phyloP scores from a whole-genome alignment of 768 basidiomycete genomes.

The Boletus patriciae region DNA sequence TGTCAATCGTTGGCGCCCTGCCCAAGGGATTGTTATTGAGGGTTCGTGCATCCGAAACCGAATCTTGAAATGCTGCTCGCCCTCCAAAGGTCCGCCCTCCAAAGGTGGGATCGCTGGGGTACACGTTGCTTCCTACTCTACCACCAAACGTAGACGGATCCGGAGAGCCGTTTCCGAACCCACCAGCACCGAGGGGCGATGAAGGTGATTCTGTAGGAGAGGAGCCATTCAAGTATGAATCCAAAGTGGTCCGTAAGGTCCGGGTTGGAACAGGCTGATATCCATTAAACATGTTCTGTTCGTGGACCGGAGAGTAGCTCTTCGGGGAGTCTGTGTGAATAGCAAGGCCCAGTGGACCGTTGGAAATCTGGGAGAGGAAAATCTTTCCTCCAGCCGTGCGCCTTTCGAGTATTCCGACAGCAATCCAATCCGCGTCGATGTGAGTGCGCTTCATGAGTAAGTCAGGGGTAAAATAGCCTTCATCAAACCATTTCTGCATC shows the following conservation, averaged over 20 bases:
- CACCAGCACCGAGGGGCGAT: slow-evolving; percentile 64
- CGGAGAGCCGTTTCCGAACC: slow-evolving; percentile 67
- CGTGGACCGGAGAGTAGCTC: slow-evolving; percentile 41
- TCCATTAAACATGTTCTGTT: slow-evolving; percentile 42
- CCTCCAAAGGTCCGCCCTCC: slow-evolving; percentile 37
- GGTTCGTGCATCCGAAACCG: slow-evolving; percentile 40
- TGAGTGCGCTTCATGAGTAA: slow-evolving; percentile 83
- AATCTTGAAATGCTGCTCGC: slow-evolving; percentile 42
- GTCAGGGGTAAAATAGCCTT: slow-evolving; percentile 82
- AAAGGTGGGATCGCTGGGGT: slow-evolving; percentile 38
- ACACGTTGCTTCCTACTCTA: slow-evolving; percentile 39
- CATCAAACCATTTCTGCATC: slow-evolving; percentile 95
- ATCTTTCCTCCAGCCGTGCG: slow-evolving; percentile 55
- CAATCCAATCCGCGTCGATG: slow-evolving; percentile 64
- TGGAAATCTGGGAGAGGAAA: slow-evolving; percentile 55
- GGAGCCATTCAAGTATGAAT: slow-evolving; percentile 53
- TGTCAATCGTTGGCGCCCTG: slow-evolving; percentile 39
- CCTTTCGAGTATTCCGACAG: slow-evolving; percentile 58
- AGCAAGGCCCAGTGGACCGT: slow-evolving; percentile 54
- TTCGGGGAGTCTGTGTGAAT: slow-evolving; percentile 52
- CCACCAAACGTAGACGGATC: slow-evolving; percentile 61
- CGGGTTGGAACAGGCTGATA: slow-evolving; percentile 69
- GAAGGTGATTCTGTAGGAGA: slow-evolving; percentile 71
- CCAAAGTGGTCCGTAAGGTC: slow-evolving; percentile 62
- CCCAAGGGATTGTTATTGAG: slow-evolving; percentile 35